These are phyloP conservation scores for Blastomyces emzantsi DNA, from an alignment of 2,329 filamentous ascomycete species.

Conservation along the genomic window DNA sequence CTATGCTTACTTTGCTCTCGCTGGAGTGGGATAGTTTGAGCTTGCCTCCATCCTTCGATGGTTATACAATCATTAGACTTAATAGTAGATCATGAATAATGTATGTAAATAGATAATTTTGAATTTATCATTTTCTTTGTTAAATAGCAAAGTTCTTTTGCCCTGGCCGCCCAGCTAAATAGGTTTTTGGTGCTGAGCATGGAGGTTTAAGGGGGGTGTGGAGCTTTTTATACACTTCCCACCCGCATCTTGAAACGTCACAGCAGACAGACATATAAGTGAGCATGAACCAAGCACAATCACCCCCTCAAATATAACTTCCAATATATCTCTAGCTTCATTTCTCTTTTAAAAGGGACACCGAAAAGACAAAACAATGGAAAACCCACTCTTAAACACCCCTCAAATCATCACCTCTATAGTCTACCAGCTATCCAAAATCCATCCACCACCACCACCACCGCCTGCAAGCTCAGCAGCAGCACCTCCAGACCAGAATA, in stretches of 20 bases:
- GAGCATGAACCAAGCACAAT: neutral
- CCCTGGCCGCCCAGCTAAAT: neutral
- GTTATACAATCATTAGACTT: neutral
- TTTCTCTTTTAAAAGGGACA: neutral
- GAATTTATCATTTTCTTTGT: neutral
- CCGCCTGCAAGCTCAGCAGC: neutral
- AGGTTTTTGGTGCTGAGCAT: too few species aligned
- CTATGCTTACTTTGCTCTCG: neutral
- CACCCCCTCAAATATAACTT: neutral
- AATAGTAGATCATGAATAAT: neutral
- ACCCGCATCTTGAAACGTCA: too few species aligned
- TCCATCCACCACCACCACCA: neutral
- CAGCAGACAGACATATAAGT: neutral
- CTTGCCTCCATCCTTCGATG: neutral
- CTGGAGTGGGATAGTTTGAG: neutral
- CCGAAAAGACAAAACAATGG: neutral
- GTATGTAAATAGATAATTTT: neutral
- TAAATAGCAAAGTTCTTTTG: neutral
- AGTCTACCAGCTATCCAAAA: conserved; percentile 3
- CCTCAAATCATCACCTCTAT: conserved; percentile 10
- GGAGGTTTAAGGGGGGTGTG: neutral
- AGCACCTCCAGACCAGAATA: neutral
- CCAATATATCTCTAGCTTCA: neutral
- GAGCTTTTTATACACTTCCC: neutral
- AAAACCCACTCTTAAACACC: neutral